Percentiles rank a stretch among this genome's conserved stretches.
Evolutionary conservation across 2,329 filamentous ascomycete species (phyloP).

Genomic region (Neofusicoccum cordaticola): DNA sequence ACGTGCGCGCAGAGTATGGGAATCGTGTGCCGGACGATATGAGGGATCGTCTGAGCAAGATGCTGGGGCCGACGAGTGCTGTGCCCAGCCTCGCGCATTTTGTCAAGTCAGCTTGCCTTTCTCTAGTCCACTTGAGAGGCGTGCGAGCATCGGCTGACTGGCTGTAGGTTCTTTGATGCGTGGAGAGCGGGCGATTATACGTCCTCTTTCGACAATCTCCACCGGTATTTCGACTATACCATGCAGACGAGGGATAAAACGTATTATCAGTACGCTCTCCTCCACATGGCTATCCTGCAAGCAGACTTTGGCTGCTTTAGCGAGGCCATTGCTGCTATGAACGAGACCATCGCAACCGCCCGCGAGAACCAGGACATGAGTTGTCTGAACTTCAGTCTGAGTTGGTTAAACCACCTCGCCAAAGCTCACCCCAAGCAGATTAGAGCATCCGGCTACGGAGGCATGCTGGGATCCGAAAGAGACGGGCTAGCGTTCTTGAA

Average conservation of each 20-base stretch:
- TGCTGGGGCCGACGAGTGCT: conserved; percentile 65
- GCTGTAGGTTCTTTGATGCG: conserved; percentile 74
- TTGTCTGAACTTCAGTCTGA: conserved; percentile 91
- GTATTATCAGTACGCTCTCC: conserved; percentile 90
- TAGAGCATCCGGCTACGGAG: conserved; percentile 65
- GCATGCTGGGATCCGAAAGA: conserved; percentile 72
- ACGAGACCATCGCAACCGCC: conserved; percentile 92
- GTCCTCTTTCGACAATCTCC: conserved; percentile 83
- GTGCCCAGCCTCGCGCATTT: conserved; percentile 74
- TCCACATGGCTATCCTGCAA: conserved; percentile 90
- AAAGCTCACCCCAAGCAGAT: conserved; percentile 78
- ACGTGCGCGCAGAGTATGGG: conserved; percentile 59
- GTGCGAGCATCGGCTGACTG: background rate
- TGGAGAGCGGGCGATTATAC: conserved; percentile 90
- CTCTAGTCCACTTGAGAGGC: too few species aligned
- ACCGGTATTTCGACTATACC: conserved; percentile 95
- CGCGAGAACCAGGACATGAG: conserved; percentile 88
- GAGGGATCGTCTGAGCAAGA: conserved; percentile 64
- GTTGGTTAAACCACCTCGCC: conserved; percentile 95
- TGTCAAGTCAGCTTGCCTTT: conserved; percentile 52
- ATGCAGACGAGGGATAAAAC: conserved; percentile 79
- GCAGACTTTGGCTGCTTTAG: conserved; percentile 90
- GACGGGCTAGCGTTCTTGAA: conserved; percentile 83
- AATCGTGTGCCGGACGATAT: conserved; percentile 74
- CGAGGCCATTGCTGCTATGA: conserved; percentile 90